Conservation (phyloP, 495 filamentous ascomycete genomes). For the Penicillium ucsense region DNA sequence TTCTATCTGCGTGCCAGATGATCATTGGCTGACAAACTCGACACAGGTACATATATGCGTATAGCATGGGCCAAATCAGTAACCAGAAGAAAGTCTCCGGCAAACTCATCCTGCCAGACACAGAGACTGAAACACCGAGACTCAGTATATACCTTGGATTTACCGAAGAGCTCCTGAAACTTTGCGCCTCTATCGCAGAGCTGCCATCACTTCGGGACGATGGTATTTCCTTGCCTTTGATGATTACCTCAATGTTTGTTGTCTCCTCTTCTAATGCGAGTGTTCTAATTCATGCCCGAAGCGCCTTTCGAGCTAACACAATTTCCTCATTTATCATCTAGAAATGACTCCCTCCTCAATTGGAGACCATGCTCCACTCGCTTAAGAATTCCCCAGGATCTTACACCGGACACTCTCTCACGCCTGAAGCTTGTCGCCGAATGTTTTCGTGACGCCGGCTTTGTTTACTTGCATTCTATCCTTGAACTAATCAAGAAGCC, state of each 20-base stretch:
- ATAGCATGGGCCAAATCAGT: constrained; percentile 32
- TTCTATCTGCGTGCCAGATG: too few relatives aligned
- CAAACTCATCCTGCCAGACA: constrained; percentile 9
- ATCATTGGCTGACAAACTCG: not conserved
- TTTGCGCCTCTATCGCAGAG: constrained; percentile 30
- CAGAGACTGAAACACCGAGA: constrained; percentile 20
- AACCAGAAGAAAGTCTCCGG: constrained; percentile 19
- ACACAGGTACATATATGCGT: constrained; percentile 28
- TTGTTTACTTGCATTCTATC: constrained; percentile 34
- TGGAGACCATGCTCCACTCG: constrained; percentile 25
- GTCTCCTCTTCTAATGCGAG: not conserved
- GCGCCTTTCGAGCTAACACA: not conserved
- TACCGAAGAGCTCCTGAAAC: constrained; percentile 33
- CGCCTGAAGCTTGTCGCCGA: constrained; percentile 37
- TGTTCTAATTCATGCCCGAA: not conserved
- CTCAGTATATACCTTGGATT: constrained; percentile 38
- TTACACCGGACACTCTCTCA: constrained; percentile 17
- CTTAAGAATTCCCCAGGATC: constrained; percentile 27
- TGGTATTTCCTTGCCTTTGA: constrained; percentile 14
- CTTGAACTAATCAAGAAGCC: constrained; percentile 22
- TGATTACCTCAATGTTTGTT: constrained; percentile 28
- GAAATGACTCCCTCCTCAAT: constrained; percentile 27
- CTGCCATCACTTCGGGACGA: constrained; percentile 21
- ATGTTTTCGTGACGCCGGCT: constrained; percentile 35
- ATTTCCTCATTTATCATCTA: constrained; percentile 1